Base-by-base conservation (phyloP, 495 filamentous ascomycete genomes). In the Trichoderma orchidacearum region DNA sequence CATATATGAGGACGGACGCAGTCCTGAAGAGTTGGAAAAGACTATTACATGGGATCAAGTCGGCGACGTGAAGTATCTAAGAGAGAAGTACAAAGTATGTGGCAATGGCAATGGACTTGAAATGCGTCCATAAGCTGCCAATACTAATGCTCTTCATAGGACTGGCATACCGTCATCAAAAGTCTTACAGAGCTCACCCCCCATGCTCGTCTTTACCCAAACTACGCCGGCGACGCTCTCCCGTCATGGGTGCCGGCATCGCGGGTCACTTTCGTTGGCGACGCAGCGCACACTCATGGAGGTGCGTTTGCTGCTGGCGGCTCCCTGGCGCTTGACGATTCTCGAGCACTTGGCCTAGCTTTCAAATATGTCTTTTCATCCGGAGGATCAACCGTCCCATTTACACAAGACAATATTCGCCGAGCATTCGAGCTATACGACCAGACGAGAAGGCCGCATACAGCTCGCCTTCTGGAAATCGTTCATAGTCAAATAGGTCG, bases 251-350 rank as follows among this genome's bases (percentile, higher is more conserved):
- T 48, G 8, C 41, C 41, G 27, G 18, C 8, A 25, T 27, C 41
- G 12, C 66, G 70, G n/a, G 67, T 67, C 1, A 72, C 70, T 1
- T 60, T 75, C 0, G 62, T 72, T 7, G 72, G 74, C 1, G 72
- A 75, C 56, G 72, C 73, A 29, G 74, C 73, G 5, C 73, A 77
- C 62, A 65, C 74, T 13, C 73, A 77, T 51, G 74, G 72, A 15
- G 74, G 72, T 23, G 64, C 71, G 1, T 71, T 69, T 55, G 73
- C 74, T n/a, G 74, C 74, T 1, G 74, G 71, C 23, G 74, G 72
- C 17, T 74, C 73, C 0, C 60, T 77, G 17, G 74, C 74, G 2
- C 66, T 77, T 28, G 73, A 75, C 52, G 74, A 77, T 61, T 62
- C 70, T 1, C 68, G 57, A 30, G 53, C 56, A 0, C 38, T 61